A percentile compares a stretch with the other conserved stretches of the same genome.
Evolutionary conservation across 306 rosid species (phyloP).

Genomic region (Sesbania bispinosa): DNA sequence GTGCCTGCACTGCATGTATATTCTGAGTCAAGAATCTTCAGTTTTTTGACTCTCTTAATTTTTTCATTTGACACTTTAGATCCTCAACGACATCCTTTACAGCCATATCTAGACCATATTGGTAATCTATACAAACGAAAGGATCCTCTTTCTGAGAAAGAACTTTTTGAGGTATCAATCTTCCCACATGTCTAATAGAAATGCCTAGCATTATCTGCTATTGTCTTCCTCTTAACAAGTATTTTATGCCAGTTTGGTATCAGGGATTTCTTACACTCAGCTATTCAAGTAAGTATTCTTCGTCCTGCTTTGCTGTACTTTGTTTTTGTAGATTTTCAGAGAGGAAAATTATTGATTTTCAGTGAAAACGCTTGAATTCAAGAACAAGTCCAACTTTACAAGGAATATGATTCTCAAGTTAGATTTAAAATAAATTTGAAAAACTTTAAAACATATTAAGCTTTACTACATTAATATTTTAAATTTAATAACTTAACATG

Average conservation of each 20-base stretch:
- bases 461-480: too few species aligned
- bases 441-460: too few species aligned
- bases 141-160: slow-evolving; percentile 68
- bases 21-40: too few species aligned
- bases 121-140: slow-evolving; percentile 56
- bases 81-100: slow-evolving; percentile 46
- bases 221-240: slow-evolving; percentile 29
- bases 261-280: slow-evolving; percentile 69
- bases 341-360: too few species aligned
- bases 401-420: too few species aligned
- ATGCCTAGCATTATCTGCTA: neutral
- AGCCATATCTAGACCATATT: slow-evolving; percentile 55
- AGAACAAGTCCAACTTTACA: too few species aligned
- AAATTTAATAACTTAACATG: too few species aligned
- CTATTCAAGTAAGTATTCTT: slow-evolving; percentile 54
- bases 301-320: neutral
- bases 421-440: too few species aligned
- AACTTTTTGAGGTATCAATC: slow-evolving; percentile 52
- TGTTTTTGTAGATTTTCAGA: neutral
- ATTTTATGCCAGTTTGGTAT: slow-evolving; percentile 51
- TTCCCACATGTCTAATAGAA: neutral
- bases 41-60: too few species aligned
- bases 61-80: too few species aligned
- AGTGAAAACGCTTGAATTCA: too few species aligned
- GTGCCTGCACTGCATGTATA: neutral